Evolutionary conservation across 1,284 basidiomycete species (phyloP).

Genomic region (Volvariella volvacea): DNA sequence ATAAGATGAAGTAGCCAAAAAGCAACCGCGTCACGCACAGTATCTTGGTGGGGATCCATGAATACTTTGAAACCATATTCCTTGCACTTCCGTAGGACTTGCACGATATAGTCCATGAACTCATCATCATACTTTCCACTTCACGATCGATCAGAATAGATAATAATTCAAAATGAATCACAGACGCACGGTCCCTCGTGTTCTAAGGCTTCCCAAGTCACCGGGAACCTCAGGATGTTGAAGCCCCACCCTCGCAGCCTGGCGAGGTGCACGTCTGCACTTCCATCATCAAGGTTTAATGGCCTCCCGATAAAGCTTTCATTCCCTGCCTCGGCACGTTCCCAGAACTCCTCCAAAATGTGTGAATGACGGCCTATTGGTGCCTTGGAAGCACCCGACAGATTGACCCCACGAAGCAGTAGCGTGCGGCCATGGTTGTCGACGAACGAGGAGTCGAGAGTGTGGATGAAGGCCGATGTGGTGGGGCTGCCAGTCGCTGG

Average conservation of each 20-base stretch:
- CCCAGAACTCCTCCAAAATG: conserved; percentile 82
- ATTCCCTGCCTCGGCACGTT: conserved; percentile 70
- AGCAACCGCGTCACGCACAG: conserved; percentile 48
- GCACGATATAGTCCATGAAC: conserved; percentile 90
- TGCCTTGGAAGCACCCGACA: conserved; percentile 84
- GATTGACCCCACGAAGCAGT: conserved; percentile 88
- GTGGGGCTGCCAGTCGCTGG: conserved; percentile 62
- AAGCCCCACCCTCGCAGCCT: conserved; percentile 91
- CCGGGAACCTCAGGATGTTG: conserved; percentile 87
- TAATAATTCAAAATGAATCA: conserved; percentile 1
- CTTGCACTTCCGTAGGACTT: conserved; percentile 85
- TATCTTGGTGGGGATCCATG: conserved; percentile 97
- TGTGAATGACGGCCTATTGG: conserved; percentile 68
- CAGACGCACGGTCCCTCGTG: conserved; percentile 85
- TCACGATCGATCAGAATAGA: conserved; percentile 4
- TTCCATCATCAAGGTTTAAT: conserved; percentile 77
- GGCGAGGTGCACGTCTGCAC: conserved; percentile 84
- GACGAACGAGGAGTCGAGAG: conserved; percentile 71
- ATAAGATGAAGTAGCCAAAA: conserved; percentile 1
- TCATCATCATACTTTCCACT: conserved; percentile 89
- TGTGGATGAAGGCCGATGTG: conserved; percentile 56
- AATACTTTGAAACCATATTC: conserved; percentile 92
- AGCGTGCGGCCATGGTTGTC: conserved; percentile 81
- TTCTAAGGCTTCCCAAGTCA: conserved; percentile 94
- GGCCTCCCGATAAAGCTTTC: conserved; percentile 73